A percentile compares a stretch with the other conserved stretches of the same genome.
These are phyloP conservation scores for Auricularia sp. DNA, from an alignment of 768 basidiomycete species.

Conservation along the genomic window DNA sequence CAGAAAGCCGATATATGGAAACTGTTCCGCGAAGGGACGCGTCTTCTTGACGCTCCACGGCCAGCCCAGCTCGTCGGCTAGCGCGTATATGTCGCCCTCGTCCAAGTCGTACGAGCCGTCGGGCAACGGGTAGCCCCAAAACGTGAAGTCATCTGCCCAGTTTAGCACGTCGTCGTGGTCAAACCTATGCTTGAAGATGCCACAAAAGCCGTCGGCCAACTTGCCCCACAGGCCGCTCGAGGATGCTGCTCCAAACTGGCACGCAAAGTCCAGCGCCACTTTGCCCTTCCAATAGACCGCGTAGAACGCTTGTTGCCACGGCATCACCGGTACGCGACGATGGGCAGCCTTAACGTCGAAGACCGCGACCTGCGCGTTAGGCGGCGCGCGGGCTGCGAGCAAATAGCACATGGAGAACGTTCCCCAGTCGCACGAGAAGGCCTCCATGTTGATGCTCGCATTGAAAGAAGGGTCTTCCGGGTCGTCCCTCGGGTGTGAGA, in stretches of 20 bases:
- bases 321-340: constrained; percentile 9
- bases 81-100: neutral
- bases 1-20: constrained; percentile 8
- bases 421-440: constrained; percentile 30
- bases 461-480: constrained; percentile 22
- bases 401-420: constrained; percentile 18
- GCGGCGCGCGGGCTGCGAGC: constrained; percentile 21
- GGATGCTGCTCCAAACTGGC: neutral
- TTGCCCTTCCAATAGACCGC: constrained; percentile 12
- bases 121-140: neutral
- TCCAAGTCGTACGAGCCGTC: neutral
- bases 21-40: constrained; percentile 3
- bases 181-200: neutral
- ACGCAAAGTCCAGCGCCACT: neutral
- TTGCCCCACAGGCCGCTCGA: neutral
- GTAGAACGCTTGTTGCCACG: constrained; percentile 28
- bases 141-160: neutral
- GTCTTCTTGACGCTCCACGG: neutral
- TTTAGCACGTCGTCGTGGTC: neutral
- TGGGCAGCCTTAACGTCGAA: neutral
- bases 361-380: constrained; percentile 16
- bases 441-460: constrained; percentile 18
- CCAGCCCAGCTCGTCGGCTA: neutral
- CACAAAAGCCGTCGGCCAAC: neutral
- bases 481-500: constrained; percentile 7